Percentiles rank a stretch among this genome's conserved stretches.
Evolutionary conservation across 371 early-diverging fungal genomes (phyloP).

Genomic region (Saksenaea oblongispora): DNA sequence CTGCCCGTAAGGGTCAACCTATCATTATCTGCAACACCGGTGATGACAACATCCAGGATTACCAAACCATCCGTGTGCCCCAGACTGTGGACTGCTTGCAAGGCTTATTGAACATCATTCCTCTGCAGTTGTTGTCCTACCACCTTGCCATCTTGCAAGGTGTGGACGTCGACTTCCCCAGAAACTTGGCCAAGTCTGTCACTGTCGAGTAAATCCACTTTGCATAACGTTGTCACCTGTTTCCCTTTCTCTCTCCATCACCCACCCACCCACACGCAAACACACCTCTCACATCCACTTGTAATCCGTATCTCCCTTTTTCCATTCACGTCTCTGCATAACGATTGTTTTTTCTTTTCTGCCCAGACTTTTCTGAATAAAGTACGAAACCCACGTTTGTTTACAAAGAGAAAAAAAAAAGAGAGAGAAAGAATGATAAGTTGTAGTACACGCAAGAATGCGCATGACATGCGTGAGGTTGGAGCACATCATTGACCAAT

Average conservation of each 20-base stretch:
- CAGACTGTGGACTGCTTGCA: slow-evolving; percentile 85
- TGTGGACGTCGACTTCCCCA: slow-evolving; percentile 97
- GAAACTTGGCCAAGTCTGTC: slow-evolving; percentile 96
- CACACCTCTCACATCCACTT: neutral
- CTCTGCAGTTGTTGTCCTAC: slow-evolving; percentile 96
- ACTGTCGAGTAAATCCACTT: slow-evolving; percentile 64
- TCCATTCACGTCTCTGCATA: slow-evolving; percentile 3
- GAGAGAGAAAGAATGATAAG: neutral
- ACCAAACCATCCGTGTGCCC: slow-evolving; percentile 90
- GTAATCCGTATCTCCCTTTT: neutral
- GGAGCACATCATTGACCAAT: slow-evolving; percentile 1
- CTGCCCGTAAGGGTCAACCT: slow-evolving; percentile 94
- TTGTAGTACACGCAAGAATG: neutral
- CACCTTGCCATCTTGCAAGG: slow-evolving; percentile 93
- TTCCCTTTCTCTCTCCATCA: neutral
- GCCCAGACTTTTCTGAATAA: neutral
- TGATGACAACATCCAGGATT: slow-evolving; percentile 62
- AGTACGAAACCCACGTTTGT: slow-evolving; percentile 3
- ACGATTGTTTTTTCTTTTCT: neutral
- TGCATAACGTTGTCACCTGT: neutral
- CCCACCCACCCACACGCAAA: neutral
- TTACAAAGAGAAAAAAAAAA: neutral
- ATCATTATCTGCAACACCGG: slow-evolving; percentile 92
- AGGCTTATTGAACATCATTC: slow-evolving; percentile 89
- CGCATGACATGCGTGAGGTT: slow-evolving; percentile 4